A percentile compares a stretch with the other conserved stretches of the same genome.
Evolutionary conservation across 2,329 filamentous ascomycete genomes (phyloP).

Genomic region (Thermomyces lanuginosus): DNA sequence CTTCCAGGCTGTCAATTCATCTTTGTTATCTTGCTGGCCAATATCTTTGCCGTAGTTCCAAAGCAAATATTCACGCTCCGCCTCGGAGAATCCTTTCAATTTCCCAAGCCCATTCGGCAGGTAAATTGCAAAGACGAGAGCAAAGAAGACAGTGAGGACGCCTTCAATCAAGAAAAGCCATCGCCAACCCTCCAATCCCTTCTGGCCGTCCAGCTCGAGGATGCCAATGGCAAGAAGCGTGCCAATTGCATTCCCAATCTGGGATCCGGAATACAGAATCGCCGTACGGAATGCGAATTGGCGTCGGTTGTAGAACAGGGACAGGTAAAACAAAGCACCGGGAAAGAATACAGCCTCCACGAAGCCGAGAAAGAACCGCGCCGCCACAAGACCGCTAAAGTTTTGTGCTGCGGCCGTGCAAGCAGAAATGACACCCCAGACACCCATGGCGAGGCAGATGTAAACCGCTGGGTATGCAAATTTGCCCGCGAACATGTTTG

Average conservation of each 20-base stretch:
- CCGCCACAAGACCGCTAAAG: constrained; percentile 5
- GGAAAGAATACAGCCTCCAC: constrained; percentile 53
- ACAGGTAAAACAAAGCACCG: constrained; percentile 49
- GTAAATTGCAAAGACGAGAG: constrained; percentile 38
- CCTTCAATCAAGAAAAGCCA: constrained; percentile 39
- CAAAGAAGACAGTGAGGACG: constrained; percentile 22
- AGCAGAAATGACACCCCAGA: constrained; percentile 6
- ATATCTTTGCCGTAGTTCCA: constrained; percentile 22
- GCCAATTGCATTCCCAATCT: constrained; percentile 27
- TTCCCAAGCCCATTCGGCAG: constrained; percentile 38
- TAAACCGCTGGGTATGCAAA: constrained; percentile 4
- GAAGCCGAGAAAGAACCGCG: constrained; percentile 37
- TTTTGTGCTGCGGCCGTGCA: constrained; percentile 4
- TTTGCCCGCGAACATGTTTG: constrained; percentile 5
- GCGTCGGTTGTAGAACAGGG: constrained; percentile 47
- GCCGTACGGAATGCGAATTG: constrained; percentile 10
- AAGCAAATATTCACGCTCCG: constrained; percentile 26
- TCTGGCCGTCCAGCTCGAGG: constrained; percentile 22
- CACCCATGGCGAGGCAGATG: constrained; percentile 4
- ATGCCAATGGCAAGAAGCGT: constrained; percentile 25
- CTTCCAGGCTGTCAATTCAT: constrained; percentile 13
- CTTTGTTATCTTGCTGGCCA: constrained; percentile 6
- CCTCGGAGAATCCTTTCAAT: constrained; percentile 19
- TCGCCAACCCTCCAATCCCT: constrained; percentile 27
- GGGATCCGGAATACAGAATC: constrained; percentile 31